Base-by-base conservation (phyloP, 2,329 filamentous ascomycete genomes). In the Sporothrix humicola region DNA sequence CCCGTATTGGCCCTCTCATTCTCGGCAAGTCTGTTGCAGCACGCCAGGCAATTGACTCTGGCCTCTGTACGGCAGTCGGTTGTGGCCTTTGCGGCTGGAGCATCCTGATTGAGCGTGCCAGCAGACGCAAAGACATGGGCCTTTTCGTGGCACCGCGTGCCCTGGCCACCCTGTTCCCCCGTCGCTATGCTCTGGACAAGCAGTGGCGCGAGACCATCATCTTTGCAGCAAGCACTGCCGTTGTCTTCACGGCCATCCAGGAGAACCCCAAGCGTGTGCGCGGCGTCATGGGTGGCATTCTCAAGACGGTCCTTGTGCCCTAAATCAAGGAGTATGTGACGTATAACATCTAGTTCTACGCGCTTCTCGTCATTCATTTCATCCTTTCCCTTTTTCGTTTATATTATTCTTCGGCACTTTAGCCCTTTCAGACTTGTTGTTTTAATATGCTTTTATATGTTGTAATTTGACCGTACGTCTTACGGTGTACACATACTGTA, bases 101-200 rank as follows among this genome's bases (percentile, higher is more conserved):
- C 81, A 90, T 96, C 63, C 83, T 97, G 63, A 82, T 94, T 50
- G 94, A 97, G 82, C 85, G 88, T 81, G 78, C 86, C 5, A 84
- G 85, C 63, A 87, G 92, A 75, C 85, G 91, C 73, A 90, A 92
- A 78, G 93, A 97, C 79, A 87, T 97, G 79, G 89, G 91, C 9
- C 85, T 96, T 54, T 97, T 97, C 80, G 93, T 96, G 59, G 89
- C 92, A 23, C 94, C 94, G 0, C 86, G 93, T 75, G 94, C 93
- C 15, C 84, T 93, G 75, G 92, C 92, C 9, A 93, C 92, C 0
- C 80, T 95, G 75, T 82, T 97, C 17, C 93, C 94, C 7, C 84
- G 93, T 74, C 85, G 88, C 56, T 97, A 96, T 80, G 79, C 81
- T 2, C 77, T 81, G 74, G 83, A 89, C 78, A 86, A 90, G 81